phyloP scores from a whole-genome alignment of 2,329 filamentous ascomycete genomes.

The Bipolaris cookei region DNA sequence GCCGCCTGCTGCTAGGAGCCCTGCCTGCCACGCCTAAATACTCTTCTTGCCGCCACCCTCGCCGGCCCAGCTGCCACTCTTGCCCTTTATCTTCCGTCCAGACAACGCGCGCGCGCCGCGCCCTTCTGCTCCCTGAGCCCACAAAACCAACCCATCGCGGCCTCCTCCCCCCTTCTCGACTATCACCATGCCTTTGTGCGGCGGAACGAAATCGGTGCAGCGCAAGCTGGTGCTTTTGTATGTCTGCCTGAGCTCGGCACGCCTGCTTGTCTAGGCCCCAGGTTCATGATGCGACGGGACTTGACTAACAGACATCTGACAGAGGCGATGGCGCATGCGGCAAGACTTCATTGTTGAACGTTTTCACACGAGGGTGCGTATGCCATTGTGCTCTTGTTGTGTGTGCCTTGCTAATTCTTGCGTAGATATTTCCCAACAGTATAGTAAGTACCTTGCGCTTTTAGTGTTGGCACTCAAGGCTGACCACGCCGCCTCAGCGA shows the following conservation, averaged over 20 bases:
- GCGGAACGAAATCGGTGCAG: conserved; percentile 76
- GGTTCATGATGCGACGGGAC: conserved; percentile 25
- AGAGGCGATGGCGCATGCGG: conserved; percentile 96
- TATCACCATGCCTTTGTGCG: conserved; percentile 55
- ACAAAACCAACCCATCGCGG: conserved; percentile 34
- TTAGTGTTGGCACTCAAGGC: conserved; percentile 15
- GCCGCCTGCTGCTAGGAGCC: conserved; percentile 19
- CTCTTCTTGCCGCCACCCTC: conserved; percentile 12
- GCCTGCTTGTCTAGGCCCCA: conserved; percentile 15
- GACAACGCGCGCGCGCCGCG: conserved; percentile 34
- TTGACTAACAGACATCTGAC: conserved; percentile 30
- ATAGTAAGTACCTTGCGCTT: conserved; percentile 65
- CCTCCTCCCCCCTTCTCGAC: conserved; percentile 12
- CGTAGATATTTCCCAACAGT: conserved; percentile 92
- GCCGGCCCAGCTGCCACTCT: conserved; percentile 6
- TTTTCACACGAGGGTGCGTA: conserved; percentile 93
- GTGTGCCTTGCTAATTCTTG: conserved; percentile 21
- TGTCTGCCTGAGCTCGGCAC: conserved; percentile 47
- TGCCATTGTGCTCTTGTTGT: conserved; percentile 20
- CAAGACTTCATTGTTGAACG: conserved; percentile 96
- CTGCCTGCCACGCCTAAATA: conserved; percentile 12
- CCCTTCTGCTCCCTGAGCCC: conserved; percentile 27
- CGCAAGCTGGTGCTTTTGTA: conserved; percentile 95
- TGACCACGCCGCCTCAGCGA: conserved; percentile 61
- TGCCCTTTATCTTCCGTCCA: conserved; percentile 19